Percentiles rank a stretch among this genome's conserved stretches.
phyloP scores from a whole-genome alignment of 2,329 filamentous ascomycete species.

The Cercospora brassicicola region DNA sequence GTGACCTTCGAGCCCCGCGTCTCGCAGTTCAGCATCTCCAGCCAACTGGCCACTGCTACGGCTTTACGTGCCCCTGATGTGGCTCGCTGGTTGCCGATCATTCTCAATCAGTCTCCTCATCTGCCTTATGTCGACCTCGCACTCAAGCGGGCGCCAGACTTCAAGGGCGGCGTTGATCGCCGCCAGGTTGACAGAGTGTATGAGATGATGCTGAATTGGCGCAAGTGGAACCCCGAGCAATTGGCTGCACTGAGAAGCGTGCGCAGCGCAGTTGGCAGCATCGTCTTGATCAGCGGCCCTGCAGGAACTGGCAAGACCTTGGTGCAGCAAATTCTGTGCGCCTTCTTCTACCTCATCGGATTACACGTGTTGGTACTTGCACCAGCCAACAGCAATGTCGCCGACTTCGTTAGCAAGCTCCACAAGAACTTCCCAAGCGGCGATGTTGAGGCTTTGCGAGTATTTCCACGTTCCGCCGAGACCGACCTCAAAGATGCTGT shows the following conservation, averaged over 20 bases:
- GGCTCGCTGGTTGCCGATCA: conserved; percentile 18
- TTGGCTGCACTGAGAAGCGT: conserved; percentile 21
- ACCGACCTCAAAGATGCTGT: conserved; percentile 15
- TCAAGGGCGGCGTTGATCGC: neutral
- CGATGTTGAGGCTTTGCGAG: conserved; percentile 19
- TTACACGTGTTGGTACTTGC: conserved; percentile 24
- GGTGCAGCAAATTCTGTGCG: conserved; percentile 21
- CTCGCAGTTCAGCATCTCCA: conserved; percentile 6
- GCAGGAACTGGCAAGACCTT: conserved; percentile 24
- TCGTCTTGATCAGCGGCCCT: conserved; percentile 24
- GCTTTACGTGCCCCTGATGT: conserved; percentile 17
- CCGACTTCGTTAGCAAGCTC: conserved; percentile 25
- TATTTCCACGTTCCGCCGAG: conserved; percentile 19
- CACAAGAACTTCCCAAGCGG: conserved; percentile 19
- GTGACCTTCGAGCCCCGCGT: conserved; percentile 12
- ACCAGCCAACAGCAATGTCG: conserved; percentile 27
- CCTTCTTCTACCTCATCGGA: conserved; percentile 25
- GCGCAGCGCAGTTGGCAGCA: conserved; percentile 16
- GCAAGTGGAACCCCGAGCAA: conserved; percentile 25
- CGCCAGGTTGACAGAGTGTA: conserved; percentile 17
- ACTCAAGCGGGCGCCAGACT: neutral
- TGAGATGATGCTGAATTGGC: conserved; percentile 17
- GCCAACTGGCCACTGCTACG: conserved; percentile 15
- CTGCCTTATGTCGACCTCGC: conserved; percentile 20
- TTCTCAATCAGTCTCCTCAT: conserved; percentile 22